Evolutionary conservation across 75 land plant species (phyloP).

Genomic region (Larix kaempferi): DNA sequence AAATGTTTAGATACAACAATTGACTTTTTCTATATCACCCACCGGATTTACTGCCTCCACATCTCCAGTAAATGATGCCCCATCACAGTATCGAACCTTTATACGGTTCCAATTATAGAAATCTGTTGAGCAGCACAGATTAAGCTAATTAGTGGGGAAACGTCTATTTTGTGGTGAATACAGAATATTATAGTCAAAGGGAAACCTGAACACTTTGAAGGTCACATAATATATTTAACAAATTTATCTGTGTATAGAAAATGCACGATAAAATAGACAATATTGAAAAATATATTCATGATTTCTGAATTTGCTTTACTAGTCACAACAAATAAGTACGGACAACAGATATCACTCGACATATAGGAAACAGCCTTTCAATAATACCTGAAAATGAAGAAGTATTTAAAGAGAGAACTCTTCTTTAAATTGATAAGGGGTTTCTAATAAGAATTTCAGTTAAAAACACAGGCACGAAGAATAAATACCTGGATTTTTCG

Average conservation of each 20-base stretch:
- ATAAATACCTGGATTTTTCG: slow-evolving; percentile 63
- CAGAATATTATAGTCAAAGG: too few relatives aligned
- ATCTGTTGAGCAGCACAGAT: slow-evolving; percentile 36
- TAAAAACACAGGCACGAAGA: not conserved
- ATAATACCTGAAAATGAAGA: not conserved
- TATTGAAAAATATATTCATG: too few relatives aligned
- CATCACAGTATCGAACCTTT: slow-evolving; percentile 87
- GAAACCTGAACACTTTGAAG: too few relatives aligned
- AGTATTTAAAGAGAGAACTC: not conserved
- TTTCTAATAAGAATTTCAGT: not conserved
- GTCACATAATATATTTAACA: not conserved
- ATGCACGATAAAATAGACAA: too few relatives aligned
- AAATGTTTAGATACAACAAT: not conserved
- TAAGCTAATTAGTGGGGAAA: too few relatives aligned
- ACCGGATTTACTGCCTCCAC: slow-evolving; percentile 42
- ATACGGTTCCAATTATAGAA: slow-evolving; percentile 94
- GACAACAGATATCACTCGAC: not conserved
- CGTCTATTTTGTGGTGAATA: too few relatives aligned
- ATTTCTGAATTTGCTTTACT: not conserved
- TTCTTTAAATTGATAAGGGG: not conserved
- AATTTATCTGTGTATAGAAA: not conserved
- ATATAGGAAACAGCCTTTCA: not conserved
- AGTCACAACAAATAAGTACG: too few relatives aligned
- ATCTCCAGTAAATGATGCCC: slow-evolving; percentile 86
- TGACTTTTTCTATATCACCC: slow-evolving; percentile 9